Conservation (phyloP, 345 rosid genomes). For the Eutrema yunnanense region DNA sequence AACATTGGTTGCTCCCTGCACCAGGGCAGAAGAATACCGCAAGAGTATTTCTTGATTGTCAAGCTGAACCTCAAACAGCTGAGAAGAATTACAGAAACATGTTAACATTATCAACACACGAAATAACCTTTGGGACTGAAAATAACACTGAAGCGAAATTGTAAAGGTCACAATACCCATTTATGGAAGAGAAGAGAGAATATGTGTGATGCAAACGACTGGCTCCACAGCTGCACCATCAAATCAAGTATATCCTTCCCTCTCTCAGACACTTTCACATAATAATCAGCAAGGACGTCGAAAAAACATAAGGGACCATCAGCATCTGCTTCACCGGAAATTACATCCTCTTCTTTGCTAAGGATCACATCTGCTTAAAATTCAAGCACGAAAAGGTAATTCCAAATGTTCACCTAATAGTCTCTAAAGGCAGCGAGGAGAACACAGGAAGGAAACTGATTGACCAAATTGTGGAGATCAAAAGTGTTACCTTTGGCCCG, state of each 20-base stretch:
- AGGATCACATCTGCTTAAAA: slow-evolving; percentile 70
- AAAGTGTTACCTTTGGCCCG: slow-evolving; percentile 66
- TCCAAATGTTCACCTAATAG: not conserved
- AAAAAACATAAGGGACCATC: slow-evolving; percentile 69
- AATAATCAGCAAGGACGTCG: slow-evolving; percentile 88
- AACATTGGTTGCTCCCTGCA: slow-evolving; percentile 95
- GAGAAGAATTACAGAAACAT: slow-evolving; percentile 24
- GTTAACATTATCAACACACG: not conserved
- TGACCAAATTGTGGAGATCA: not conserved
- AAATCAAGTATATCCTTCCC: slow-evolving; percentile 74
- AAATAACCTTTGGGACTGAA: not conserved
- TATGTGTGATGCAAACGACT: slow-evolving; percentile 87
- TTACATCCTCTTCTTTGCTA: slow-evolving; percentile 59
- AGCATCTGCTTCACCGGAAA: slow-evolving; percentile 37
- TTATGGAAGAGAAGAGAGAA: slow-evolving; percentile 87
- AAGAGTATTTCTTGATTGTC: slow-evolving; percentile 66
- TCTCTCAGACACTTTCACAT: slow-evolving; percentile 53
- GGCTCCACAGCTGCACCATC: slow-evolving; percentile 98
- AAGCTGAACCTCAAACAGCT: slow-evolving; percentile 84
- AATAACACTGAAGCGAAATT: not conserved
- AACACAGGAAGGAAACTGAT: not conserved
- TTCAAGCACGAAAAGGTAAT: not conserved
- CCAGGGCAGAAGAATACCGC: slow-evolving; percentile 96
- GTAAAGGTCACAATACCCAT: slow-evolving; percentile 54
- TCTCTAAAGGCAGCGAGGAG: not conserved